Percentiles rank a stretch among this genome's conserved stretches.
Conservation (phyloP, 179 eudicot genomes). For the Silene coronaria region DNA sequence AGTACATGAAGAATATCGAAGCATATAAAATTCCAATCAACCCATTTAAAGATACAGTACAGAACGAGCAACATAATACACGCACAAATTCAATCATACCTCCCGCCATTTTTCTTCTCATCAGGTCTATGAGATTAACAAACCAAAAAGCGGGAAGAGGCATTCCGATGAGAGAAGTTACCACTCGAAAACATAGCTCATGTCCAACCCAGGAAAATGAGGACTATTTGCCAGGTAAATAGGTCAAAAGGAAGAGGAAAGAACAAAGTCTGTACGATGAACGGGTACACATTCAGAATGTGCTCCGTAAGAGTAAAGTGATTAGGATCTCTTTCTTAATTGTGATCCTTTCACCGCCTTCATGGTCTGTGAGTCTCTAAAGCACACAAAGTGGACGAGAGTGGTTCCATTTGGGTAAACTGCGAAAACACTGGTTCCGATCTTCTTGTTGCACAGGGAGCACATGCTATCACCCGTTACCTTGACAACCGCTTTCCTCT, state of each 20-base stretch:
- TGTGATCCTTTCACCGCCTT: conserved; percentile 74
- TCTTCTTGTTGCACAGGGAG: conserved; percentile 88
- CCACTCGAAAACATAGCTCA: neutral
- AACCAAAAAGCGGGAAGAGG: neutral
- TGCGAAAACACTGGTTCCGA: conserved; percentile 94
- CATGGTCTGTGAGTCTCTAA: conserved; percentile 90
- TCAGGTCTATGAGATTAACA: neutral
- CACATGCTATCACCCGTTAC: conserved; percentile 81
- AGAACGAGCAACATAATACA: neutral
- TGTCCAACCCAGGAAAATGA: neutral
- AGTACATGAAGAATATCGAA: neutral
- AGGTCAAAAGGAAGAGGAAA: neutral
- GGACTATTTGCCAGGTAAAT: conserved; percentile 1
- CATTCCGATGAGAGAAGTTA: neutral
- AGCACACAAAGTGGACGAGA: conserved; percentile 91
- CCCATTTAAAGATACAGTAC: neutral
- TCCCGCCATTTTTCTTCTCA: neutral
- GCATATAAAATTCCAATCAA: neutral
- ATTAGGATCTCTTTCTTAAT: conserved; percentile 38
- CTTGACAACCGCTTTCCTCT: conserved; percentile 73
- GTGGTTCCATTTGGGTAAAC: conserved; percentile 91
- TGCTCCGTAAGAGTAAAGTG: neutral
- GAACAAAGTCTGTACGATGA: neutral
- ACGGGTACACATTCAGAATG: neutral
- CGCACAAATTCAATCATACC: neutral